These are phyloP conservation scores for Selenicereus undatus DNA, from an alignment of 148 eudicot species.

Conservation along the genomic window DNA sequence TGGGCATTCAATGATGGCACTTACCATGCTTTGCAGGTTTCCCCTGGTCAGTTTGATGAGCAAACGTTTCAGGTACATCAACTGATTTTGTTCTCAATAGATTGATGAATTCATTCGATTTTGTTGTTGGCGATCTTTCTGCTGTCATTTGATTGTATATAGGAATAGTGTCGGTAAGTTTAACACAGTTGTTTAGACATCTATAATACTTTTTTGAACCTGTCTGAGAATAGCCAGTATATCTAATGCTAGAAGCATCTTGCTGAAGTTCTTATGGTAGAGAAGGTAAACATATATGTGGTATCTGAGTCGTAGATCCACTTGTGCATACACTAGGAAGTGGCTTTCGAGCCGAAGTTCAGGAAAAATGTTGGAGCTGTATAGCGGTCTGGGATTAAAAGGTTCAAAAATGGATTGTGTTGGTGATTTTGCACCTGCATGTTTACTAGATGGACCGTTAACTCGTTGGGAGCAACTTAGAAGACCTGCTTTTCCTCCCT, in stretches of 20 bases:
- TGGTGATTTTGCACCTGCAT: background rate
- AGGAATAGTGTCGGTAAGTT: background rate
- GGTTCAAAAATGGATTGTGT: background rate
- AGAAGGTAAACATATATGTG: background rate
- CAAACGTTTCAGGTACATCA: slow-evolving; percentile 58
- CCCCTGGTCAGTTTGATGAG: slow-evolving; percentile 84
- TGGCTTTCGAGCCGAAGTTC: background rate
- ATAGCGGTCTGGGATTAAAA: background rate
- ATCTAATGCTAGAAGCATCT: background rate
- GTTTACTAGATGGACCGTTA: background rate
- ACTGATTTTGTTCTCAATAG: background rate
- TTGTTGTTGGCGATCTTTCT: background rate
- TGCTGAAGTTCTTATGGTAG: too few species aligned
- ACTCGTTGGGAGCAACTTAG: too few species aligned
- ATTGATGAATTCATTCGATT: background rate
- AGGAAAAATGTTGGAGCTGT: background rate
- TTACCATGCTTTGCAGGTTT: slow-evolving; percentile 83
- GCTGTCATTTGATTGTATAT: background rate
- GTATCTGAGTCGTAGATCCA: background rate
- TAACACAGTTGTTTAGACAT: background rate
- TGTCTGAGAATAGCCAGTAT: background rate
- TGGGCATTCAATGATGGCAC: slow-evolving; percentile 96
- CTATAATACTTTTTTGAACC: background rate
- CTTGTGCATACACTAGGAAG: background rate
- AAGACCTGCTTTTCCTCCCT: background rate